Evolutionary conservation across 345 rosid genomes (phyloP), one percentile per base, ranked within the genome.

Genomic region (rapeseed (Brassica napus)): DNA sequence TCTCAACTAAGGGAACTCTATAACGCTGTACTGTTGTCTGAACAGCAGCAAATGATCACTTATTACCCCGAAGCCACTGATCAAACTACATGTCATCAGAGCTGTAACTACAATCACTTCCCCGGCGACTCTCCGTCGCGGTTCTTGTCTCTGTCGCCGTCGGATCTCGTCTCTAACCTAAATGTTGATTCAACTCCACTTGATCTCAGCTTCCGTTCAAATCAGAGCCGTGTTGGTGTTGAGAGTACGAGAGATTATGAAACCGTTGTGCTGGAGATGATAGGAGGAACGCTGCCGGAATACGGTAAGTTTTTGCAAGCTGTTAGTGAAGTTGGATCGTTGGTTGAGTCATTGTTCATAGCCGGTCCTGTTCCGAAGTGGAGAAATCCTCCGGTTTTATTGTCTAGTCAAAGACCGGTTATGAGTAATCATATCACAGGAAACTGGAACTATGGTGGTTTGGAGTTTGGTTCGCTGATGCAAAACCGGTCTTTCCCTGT

Each of bases 261-360:
- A 72, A 72, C 73, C 7, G 11, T 58, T 66, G 73, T 72, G 55
- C 54, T 78, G 54, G 82, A 78, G 73, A 42, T 4, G 18, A 72
- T 69, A 60, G 86, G 84, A 21, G 83, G 80, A 70, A 4, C 65
- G 3, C 67, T 84, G 37, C 90, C 90, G 59, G 79, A 84, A 55
- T 79, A 82, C 39, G 90, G 90, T 54, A 84, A 78, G 49, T 84
- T 87, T 34, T 35, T 82, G 77, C 83, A 87, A 65, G 79, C 85
- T 14, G 85, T 86, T 10, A 76, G 66, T 8, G 83, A 82, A 15
- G 83, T 86, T 11, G 82, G 79, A 4, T 82, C 85, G 1, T 84
- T 85, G 42, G 82, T 89, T 54, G 79, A 82, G 76, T 78, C 87
- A 0, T 66, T 84, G 37, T 42, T 84, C 57, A 26, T 84, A 4